A percentile compares a stretch with the other conserved stretches of the same genome.
phyloP scores from a whole-genome alignment of 2,329 filamentous ascomycete genomes.

The Alternaria atra region DNA sequence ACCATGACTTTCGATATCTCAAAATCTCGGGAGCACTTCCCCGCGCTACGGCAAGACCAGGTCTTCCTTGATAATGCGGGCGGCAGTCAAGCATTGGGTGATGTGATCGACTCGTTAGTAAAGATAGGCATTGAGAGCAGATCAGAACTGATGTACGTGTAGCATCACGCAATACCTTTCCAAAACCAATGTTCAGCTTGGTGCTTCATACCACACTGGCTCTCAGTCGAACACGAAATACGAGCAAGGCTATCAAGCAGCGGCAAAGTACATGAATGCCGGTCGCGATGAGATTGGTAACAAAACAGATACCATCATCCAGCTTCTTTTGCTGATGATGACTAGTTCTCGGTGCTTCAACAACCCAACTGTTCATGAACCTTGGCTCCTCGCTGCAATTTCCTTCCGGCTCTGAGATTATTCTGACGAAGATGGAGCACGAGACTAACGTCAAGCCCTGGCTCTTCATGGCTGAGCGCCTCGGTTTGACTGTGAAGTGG shows the following conservation, averaged over 20 bases:
- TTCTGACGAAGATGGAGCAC: slow-evolving; percentile 77
- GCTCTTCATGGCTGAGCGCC: slow-evolving; percentile 71
- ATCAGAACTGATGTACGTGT: neutral
- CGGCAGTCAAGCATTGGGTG: slow-evolving; percentile 73
- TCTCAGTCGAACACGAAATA: slow-evolving; percentile 68
- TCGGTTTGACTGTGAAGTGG: slow-evolving; percentile 72
- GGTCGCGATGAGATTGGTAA: slow-evolving; percentile 70
- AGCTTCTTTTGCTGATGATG: neutral
- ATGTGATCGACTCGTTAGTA: slow-evolving; percentile 71
- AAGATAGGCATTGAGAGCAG: too few relatives aligned
- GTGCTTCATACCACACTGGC: slow-evolving; percentile 72
- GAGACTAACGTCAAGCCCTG: slow-evolving; percentile 81
- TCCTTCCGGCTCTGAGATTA: slow-evolving; percentile 66
- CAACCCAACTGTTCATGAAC: slow-evolving; percentile 80
- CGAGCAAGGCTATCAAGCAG: slow-evolving; percentile 68
- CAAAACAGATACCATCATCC: rapidly evolving
- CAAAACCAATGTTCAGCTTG: slow-evolving; percentile 77
- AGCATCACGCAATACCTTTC: slow-evolving; percentile 72
- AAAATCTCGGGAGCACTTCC: slow-evolving; percentile 69
- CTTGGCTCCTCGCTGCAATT: slow-evolving; percentile 55
- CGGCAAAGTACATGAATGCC: slow-evolving; percentile 76
- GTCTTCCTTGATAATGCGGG: slow-evolving; percentile 82
- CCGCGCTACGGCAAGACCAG: slow-evolving; percentile 71
- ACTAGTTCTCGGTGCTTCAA: slow-evolving; percentile 74
- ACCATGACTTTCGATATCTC: slow-evolving; percentile 62